These are phyloP conservation scores for Lepraria neglecta DNA, from an alignment of 495 filamentous ascomycete species.

Conservation along the genomic window DNA sequence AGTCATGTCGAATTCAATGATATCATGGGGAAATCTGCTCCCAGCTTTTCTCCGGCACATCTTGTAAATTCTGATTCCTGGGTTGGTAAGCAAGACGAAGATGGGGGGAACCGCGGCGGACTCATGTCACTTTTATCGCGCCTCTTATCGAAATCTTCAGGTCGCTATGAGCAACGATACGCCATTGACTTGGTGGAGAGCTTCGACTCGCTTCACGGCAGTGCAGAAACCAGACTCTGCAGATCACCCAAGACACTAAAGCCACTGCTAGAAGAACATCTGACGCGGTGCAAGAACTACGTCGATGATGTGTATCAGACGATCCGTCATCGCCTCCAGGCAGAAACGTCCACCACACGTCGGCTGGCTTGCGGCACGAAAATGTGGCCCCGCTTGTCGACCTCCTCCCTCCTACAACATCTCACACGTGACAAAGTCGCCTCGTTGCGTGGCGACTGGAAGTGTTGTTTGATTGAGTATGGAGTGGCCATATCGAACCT, in stretches of 20 bases:
- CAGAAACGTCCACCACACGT: constrained; percentile 3
- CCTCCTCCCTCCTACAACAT: neutral
- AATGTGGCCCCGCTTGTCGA: constrained; percentile 11
- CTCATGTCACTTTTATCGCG: constrained; percentile 1
- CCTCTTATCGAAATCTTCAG: neutral
- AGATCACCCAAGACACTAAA: constrained; percentile 4
- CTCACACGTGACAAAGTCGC: neutral
- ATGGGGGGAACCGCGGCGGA: neutral
- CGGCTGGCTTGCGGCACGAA: neutral
- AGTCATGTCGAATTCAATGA: neutral
- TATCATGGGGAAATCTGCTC: constrained; percentile 2
- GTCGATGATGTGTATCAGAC: constrained; percentile 10
- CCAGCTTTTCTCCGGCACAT: neutral
- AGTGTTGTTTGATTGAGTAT: constrained; percentile 28
- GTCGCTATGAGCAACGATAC: constrained; percentile 9
- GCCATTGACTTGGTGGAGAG: constrained; percentile 8
- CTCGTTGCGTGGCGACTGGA: constrained; percentile 1
- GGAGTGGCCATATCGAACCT: constrained; percentile 35
- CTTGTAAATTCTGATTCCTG: constrained; percentile 5
- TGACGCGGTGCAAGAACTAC: constrained; percentile 3
- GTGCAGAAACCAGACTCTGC: neutral
- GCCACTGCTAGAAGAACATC: constrained; percentile 14
- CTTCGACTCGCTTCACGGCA: neutral
- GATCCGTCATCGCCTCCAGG: constrained; percentile 4
- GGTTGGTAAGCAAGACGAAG: constrained; percentile 1